These are phyloP conservation scores for Aspergillus sp. DNA, from an alignment of 2,329 filamentous ascomycete genomes.

Conservation along the genomic window DNA sequence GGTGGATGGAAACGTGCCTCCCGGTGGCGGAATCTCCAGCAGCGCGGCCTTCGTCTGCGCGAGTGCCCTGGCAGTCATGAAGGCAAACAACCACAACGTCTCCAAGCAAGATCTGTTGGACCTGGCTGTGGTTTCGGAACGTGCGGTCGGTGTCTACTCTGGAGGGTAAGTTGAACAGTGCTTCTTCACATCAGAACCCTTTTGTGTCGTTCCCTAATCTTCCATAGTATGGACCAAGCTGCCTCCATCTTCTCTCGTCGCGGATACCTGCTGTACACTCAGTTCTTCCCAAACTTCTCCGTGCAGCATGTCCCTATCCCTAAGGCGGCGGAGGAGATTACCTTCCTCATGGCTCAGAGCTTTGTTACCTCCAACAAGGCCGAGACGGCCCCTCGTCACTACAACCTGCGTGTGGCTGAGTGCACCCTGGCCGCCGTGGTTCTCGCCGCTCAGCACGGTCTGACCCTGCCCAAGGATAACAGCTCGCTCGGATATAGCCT, in stretches of 20 bases:
- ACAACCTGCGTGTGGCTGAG: slow-evolving; percentile 95
- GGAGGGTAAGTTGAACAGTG: slow-evolving; percentile 65
- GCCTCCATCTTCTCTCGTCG: slow-evolving; percentile 90
- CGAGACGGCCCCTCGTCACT: slow-evolving; percentile 87
- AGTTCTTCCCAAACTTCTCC: slow-evolving; percentile 76
- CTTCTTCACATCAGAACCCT: background rate
- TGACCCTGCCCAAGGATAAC: slow-evolving; percentile 72
- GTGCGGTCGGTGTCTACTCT: slow-evolving; percentile 92
- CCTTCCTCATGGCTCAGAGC: slow-evolving; percentile 90
- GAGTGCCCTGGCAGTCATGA: slow-evolving; percentile 82
- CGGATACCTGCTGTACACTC: slow-evolving; percentile 84
- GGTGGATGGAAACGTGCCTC: slow-evolving; percentile 87
- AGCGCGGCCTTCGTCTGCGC: slow-evolving; percentile 93
- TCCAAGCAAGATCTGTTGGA: slow-evolving; percentile 92
- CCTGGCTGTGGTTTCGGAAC: slow-evolving; percentile 90
- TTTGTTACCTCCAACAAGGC: slow-evolving; percentile 95
- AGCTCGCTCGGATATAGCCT: slow-evolving; percentile 81
- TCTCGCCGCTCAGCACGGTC: slow-evolving; percentile 58
- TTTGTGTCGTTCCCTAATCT: slow-evolving; percentile 6
- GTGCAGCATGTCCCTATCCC: slow-evolving; percentile 81
- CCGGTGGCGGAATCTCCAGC: slow-evolving; percentile 87
- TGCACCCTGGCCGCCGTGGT: slow-evolving; percentile 81
- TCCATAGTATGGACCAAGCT: slow-evolving; percentile 84
- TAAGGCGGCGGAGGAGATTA: slow-evolving; percentile 75
- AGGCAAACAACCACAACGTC: slow-evolving; percentile 77